Conservation (phyloP, 768 basidiomycete species). For the Boletus rubroflammeus region DNA sequence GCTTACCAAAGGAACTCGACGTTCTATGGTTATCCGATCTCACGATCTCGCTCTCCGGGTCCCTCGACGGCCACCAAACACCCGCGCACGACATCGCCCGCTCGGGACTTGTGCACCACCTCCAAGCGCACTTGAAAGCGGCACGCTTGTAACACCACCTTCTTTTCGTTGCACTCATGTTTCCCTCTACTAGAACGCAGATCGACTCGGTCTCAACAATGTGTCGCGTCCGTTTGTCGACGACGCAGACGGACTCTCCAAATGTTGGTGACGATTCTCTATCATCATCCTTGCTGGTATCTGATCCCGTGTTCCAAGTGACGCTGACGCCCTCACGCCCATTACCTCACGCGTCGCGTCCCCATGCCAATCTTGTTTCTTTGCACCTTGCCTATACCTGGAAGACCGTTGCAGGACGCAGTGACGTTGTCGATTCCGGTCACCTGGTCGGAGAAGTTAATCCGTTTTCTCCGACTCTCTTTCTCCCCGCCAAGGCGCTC, state of each 20-base stretch:
- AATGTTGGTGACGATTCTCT: slow-evolving; percentile 33
- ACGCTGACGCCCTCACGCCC: slow-evolving; percentile 39
- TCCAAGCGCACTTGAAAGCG: slow-evolving; percentile 48
- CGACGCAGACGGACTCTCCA: slow-evolving; percentile 39
- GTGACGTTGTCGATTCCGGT: slow-evolving; percentile 10
- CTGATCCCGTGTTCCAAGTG: slow-evolving; percentile 31
- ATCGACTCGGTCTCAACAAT: slow-evolving; percentile 51
- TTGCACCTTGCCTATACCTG: slow-evolving; percentile 44
- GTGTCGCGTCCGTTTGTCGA: slow-evolving; percentile 54
- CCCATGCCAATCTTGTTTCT: slow-evolving; percentile 31
- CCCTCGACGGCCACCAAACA: slow-evolving; percentile 42
- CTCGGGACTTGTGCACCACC: slow-evolving; percentile 50
- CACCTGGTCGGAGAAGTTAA: slow-evolving; percentile 33
- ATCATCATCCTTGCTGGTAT: slow-evolving; percentile 1
- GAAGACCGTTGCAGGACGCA: slow-evolving; percentile 18
- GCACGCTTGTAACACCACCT: slow-evolving; percentile 30
- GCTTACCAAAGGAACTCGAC: slow-evolving; percentile 40
- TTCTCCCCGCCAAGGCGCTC: slow-evolving; percentile 51
- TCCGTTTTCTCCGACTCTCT: slow-evolving; percentile 54
- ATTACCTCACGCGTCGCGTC: slow-evolving; percentile 26
- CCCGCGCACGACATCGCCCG: slow-evolving; percentile 37
- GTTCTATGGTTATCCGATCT: slow-evolving; percentile 49
- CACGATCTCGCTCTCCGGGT: slow-evolving; percentile 51
- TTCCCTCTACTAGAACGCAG: slow-evolving; percentile 52
- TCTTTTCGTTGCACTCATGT: slow-evolving; percentile 12